phyloP scores from a whole-genome alignment of 352 stramenopile genomes.

The Phytophthora pluvialis region DNA sequence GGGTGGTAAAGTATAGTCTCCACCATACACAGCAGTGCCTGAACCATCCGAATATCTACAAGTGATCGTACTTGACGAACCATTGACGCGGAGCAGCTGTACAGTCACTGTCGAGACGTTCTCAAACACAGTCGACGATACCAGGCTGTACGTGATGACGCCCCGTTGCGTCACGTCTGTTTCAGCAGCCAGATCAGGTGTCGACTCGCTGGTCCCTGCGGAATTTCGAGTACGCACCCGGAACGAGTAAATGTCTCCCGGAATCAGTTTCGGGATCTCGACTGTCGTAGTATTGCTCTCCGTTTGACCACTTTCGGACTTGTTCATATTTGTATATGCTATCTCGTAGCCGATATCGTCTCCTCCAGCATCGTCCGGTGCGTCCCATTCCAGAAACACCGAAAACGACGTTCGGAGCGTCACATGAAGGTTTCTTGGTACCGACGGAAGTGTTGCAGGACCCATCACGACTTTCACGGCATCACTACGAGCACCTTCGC shows the following conservation, averaged over 20 bases:
- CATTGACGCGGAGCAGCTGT: conserved; percentile 53
- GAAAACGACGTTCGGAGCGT: conserved; percentile 34
- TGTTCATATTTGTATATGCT: conserved; percentile 24
- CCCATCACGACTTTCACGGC: conserved; percentile 31
- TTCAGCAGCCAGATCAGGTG: conserved; percentile 19
- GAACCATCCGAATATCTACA: conserved; percentile 38
- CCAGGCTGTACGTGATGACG: conserved; percentile 31
- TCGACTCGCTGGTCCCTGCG: conserved; percentile 49
- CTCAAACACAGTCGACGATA: conserved; percentile 44
- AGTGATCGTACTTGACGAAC: conserved; percentile 48
- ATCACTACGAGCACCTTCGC: conserved; percentile 45
- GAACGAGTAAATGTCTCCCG: conserved; percentile 48
- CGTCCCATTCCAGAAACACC: conserved; percentile 46
- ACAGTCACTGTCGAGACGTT: conserved; percentile 42
- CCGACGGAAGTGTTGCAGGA: conserved; percentile 43
- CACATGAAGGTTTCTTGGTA: conserved; percentile 43
- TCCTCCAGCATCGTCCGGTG: conserved; percentile 49
- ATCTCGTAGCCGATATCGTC: conserved; percentile 46
- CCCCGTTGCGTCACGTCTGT: conserved; percentile 61
- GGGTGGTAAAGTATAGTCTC: conserved; percentile 43
- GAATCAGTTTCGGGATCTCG: conserved; percentile 33
- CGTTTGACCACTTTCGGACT: not conserved
- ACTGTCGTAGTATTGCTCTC: conserved; percentile 1
- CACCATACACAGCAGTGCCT: conserved; percentile 34
- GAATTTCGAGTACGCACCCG: conserved; percentile 45